Evolutionary conservation across 257 asterid species (phyloP).

Genomic region (Gentiana macrophylla): DNA sequence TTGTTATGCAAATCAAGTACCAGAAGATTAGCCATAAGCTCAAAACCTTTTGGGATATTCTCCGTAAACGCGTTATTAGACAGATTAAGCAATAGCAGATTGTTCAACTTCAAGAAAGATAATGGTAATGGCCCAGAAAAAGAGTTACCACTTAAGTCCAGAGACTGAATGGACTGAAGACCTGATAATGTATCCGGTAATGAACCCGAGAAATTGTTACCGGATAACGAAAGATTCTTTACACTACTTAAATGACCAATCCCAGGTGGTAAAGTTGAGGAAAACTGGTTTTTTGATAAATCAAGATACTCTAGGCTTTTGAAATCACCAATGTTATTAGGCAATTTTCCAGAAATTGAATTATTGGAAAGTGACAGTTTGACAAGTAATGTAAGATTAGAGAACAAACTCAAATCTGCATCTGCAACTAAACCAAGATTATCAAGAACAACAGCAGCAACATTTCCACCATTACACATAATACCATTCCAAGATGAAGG

Average conservation of each 20-base stretch:
- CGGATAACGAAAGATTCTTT: conserved; percentile 68
- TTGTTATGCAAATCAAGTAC: conserved; percentile 80
- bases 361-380: conserved; percentile 82
- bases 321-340: conserved; percentile 45
- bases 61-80: conserved; percentile 55
- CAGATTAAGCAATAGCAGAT: conserved; percentile 60
- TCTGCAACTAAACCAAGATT: conserved; percentile 57
- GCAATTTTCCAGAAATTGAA: conserved; percentile 58
- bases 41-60: conserved; percentile 72
- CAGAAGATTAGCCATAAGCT: conserved; percentile 57
- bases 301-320: conserved; percentile 71
- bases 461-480: conserved; percentile 92
- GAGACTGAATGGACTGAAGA: conserved; percentile 48
- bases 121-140: conserved; percentile 60
- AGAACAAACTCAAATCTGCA: conserved; percentile 61
- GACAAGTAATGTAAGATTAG: conserved; percentile 81
- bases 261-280: conserved; percentile 58
- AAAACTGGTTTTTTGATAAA: conserved; percentile 62
- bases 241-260: conserved; percentile 46
- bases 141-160: conserved; percentile 67
- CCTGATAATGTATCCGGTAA: conserved; percentile 60
- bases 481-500: conserved; percentile 99
- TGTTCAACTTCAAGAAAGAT: conserved; percentile 42
- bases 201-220: conserved; percentile 72
- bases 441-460: conserved; percentile 87